A percentile compares a stretch with the other conserved stretches of the same genome.
Evolutionary conservation across 148 eudicot species (phyloP).

Genomic region (Persicaria maculosa): DNA sequence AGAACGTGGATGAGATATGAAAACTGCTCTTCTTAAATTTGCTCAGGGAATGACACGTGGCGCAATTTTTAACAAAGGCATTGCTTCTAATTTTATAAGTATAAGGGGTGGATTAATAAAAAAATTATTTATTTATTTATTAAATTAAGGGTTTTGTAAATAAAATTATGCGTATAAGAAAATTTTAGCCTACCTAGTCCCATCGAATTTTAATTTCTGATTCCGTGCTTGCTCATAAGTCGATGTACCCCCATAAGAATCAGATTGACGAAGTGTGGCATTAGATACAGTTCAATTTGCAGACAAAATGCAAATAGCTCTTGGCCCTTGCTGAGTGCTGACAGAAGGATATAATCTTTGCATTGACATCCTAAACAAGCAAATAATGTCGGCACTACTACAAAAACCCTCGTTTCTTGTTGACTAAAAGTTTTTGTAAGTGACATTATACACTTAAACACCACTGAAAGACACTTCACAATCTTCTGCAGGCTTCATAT

Average conservation of each 20-base stretch:
- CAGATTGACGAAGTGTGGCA: constrained; percentile 43
- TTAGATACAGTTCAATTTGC: constrained; percentile 45
- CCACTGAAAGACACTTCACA: background rate
- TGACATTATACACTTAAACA: background rate
- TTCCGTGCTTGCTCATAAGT: constrained; percentile 28
- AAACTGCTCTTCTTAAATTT: too few relatives aligned
- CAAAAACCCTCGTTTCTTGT: background rate
- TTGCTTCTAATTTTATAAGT: too few relatives aligned
- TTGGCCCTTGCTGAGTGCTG: constrained; percentile 36
- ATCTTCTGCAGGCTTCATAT: background rate
- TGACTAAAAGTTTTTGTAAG: background rate
- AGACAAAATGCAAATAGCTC: constrained; percentile 47
- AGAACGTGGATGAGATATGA: too few relatives aligned
- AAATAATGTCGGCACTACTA: background rate
- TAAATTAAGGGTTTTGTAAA: too few relatives aligned
- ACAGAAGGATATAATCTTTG: constrained; percentile 40
- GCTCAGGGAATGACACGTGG: too few relatives aligned
- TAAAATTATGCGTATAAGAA: too few relatives aligned
- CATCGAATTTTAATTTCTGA: too few relatives aligned
- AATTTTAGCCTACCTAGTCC: too few relatives aligned
- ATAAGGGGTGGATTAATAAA: too few relatives aligned
- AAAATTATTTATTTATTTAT: too few relatives aligned
- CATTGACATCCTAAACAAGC: constrained; percentile 41
- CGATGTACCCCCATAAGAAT: constrained; percentile 46
- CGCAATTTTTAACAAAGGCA: too few relatives aligned